Evolutionary conservation across 169 alveolate genomes (phyloP).

Genomic region (Plasmodium berghei): DNA sequence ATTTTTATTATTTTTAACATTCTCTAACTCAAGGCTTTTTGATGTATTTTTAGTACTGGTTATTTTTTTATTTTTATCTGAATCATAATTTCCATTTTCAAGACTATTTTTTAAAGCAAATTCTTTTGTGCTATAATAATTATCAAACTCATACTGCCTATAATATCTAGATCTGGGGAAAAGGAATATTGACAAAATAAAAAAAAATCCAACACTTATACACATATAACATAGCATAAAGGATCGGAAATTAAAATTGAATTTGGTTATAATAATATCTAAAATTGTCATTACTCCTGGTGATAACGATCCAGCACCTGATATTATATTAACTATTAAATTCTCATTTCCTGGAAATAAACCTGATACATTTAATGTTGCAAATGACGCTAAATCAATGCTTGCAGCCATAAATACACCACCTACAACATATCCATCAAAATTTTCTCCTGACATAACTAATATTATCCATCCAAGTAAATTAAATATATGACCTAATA

Average conservation of each 20-base stretch:
- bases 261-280: conserved; percentile 46
- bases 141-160: conserved; percentile 78
- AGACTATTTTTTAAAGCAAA: background rate
- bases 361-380: conserved; percentile 76
- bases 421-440: conserved; percentile 76
- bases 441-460: conserved; percentile 65
- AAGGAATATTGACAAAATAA: conserved; percentile 42
- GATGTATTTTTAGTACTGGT: background rate
- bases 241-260: conserved; percentile 21
- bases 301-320: conserved; percentile 78
- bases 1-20: conserved; percentile 5
- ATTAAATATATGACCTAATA: conserved; percentile 75
- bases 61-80: background rate
- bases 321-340: conserved; percentile 76
- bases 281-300: conserved; percentile 74
- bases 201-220: conserved; percentile 30
- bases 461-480: conserved; percentile 75
- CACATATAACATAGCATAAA: conserved; percentile 75
- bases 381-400: conserved; percentile 75
- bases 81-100: background rate
- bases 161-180: conserved; percentile 77
- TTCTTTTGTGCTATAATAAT: conserved; percentile 39
- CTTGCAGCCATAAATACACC: conserved; percentile 78
- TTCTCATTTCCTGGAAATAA: conserved; percentile 80
- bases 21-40: conserved; percentile 2